These are phyloP conservation scores for Urochloa ruziziensis DNA, from an alignment of 176 grass and related monocot species.

Conservation along the genomic window DNA sequence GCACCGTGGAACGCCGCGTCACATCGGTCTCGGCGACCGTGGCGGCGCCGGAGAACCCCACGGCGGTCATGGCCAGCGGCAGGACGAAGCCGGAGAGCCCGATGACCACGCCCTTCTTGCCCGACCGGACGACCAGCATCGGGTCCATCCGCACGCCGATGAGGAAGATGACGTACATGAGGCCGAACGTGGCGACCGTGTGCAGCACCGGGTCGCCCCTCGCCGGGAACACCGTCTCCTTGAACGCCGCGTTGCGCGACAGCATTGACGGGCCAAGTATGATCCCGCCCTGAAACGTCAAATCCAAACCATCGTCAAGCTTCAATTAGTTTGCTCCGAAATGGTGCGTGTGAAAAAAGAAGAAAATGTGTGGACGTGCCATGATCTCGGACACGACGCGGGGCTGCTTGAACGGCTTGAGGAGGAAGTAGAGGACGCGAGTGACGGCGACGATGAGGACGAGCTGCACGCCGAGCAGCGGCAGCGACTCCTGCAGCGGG, in stretches of 20 bases:
- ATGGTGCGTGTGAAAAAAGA: background rate
- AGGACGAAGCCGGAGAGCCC: constrained; percentile 58
- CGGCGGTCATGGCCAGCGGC: constrained; percentile 35
- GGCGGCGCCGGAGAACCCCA: constrained; percentile 9
- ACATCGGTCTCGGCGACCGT: constrained; percentile 28
- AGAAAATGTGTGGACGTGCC: constrained; percentile 23
- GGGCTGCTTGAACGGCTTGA: constrained; percentile 78
- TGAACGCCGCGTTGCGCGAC: constrained; percentile 51
- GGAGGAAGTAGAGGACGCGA: constrained; percentile 60
- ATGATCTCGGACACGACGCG: constrained; percentile 71
- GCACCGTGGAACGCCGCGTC: constrained; percentile 21
- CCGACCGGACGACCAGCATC: constrained; percentile 52
- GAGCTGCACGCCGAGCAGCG: constrained; percentile 74
- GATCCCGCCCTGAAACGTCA: constrained; percentile 62
- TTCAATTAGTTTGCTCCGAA: background rate
- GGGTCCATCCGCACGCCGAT: constrained; percentile 89
- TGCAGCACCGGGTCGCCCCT: constrained; percentile 70
- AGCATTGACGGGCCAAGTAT: constrained; percentile 80
- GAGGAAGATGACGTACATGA: constrained; percentile 81
- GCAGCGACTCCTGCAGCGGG: constrained; percentile 56
- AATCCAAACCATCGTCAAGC: background rate
- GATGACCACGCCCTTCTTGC: constrained; percentile 54
- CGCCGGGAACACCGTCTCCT: constrained; percentile 57
- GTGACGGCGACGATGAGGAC: constrained; percentile 75
- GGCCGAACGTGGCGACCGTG: constrained; percentile 66